These are phyloP conservation scores for Penicillium digitatum DNA, from an alignment of 2,329 filamentous ascomycete species.

Conservation along the genomic window DNA sequence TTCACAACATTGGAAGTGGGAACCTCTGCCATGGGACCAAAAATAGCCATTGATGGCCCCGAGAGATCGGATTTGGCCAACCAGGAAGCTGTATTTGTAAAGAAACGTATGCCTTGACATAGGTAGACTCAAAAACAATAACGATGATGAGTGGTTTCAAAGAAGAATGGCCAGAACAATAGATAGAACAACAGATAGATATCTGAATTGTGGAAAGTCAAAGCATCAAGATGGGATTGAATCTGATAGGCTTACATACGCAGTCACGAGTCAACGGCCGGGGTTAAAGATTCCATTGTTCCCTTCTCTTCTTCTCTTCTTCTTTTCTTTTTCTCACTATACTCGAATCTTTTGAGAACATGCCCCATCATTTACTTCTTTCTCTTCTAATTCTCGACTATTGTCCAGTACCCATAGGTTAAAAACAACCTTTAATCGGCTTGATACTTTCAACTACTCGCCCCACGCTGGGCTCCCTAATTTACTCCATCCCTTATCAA, in stretches of 20 bases:
- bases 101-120: not conserved
- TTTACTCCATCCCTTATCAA: not conserved
- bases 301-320: not conserved
- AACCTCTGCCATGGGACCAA: not conserved
- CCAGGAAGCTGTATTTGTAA: not conserved
- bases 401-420: slow-evolving; percentile 1
- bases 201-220: not conserved
- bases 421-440: not conserved
- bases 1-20: not conserved
- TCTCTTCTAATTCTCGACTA: not conserved
- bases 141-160: not conserved
- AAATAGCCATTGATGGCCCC: not conserved
- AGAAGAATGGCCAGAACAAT: not conserved
- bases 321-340: not conserved
- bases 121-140: not conserved
- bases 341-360: slow-evolving; percentile 1
- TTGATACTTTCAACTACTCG: not conserved
- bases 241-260: not conserved
- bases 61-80: not conserved
- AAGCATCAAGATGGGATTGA: too few species aligned
- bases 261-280: slow-evolving; percentile 1
- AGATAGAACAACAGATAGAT: not conserved
- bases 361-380: not conserved
- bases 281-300: not conserved
- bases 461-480: not conserved